Conservation (phyloP, 2,329 filamentous ascomycete species). For the Tolypocladium tundrense region DNA sequence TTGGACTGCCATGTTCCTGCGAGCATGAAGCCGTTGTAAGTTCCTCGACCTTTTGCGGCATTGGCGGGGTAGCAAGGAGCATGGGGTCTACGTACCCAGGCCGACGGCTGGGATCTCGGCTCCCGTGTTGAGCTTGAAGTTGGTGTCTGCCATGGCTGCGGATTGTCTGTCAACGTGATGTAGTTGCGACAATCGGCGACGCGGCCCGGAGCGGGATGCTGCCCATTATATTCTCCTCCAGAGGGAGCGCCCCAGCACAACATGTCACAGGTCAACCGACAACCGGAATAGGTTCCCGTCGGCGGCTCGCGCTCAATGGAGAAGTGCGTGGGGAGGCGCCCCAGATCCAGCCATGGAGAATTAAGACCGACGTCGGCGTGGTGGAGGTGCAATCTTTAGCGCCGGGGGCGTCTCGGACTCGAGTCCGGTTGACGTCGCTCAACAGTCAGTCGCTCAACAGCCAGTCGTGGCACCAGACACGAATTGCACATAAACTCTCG, state of each 20-base stretch:
- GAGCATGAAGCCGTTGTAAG: not conserved
- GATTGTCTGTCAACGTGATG: not conserved
- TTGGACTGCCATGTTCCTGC: constrained; percentile 56
- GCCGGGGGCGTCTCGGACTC: not conserved
- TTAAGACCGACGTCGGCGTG: constrained; percentile 5
- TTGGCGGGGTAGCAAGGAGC: not conserved
- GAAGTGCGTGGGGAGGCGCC: not conserved
- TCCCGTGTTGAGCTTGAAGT: constrained; percentile 56
- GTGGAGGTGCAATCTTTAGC: not conserved
- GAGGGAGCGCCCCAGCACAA: not conserved
- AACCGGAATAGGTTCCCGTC: constrained; percentile 4
- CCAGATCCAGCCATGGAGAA: constrained; percentile 9
- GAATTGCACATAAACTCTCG: not conserved
- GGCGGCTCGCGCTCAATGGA: constrained; percentile 4
- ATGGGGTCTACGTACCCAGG: constrained; percentile 35
- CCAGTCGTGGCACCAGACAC: not conserved
- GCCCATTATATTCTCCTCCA: not conserved
- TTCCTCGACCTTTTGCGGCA: no score
- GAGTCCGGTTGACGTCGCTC: not conserved
- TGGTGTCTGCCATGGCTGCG: constrained; percentile 8
- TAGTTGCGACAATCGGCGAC: not conserved
- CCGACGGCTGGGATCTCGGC: constrained; percentile 53
- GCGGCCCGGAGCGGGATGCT: not conserved
- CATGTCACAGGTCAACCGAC: not conserved
- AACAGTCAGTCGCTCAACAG: no score